Evolutionary conservation across 148 eudicot genomes (phyloP).

Genomic region (Rhododendron vialii): DNA sequence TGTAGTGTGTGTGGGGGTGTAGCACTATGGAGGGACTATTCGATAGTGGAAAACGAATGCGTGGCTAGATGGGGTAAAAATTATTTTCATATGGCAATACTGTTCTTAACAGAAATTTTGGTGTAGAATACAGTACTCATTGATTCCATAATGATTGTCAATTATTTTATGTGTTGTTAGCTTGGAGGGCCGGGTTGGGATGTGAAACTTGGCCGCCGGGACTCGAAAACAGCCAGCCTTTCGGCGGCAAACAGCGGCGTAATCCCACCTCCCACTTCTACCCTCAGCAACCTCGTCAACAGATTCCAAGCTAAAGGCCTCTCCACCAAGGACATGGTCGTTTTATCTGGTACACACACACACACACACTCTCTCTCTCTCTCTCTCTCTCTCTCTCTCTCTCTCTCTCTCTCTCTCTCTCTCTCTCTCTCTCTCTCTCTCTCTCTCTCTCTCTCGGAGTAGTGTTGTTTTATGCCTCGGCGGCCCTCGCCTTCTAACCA

Average conservation of each 20-base stretch:
- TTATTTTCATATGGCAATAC: background rate
- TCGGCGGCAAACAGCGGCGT: constrained; percentile 48
- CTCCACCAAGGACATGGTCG: constrained; percentile 57
- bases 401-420: background rate
- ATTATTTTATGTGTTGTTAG: constrained; percentile 17
- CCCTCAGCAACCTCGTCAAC: constrained; percentile 38
- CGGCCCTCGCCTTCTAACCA: background rate
- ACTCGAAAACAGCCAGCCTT: constrained; percentile 46
- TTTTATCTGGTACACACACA: constrained; percentile 45
- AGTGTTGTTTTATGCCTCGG: too few species aligned
- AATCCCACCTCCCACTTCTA: constrained; percentile 52
- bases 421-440: background rate
- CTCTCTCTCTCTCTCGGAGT: background rate
- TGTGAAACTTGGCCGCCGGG: constrained; percentile 61
- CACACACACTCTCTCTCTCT: background rate
- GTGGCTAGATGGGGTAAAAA: background rate
- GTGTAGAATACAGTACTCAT: background rate
- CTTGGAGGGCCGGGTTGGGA: constrained; percentile 64
- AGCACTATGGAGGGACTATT: background rate
- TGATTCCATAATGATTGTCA: background rate
- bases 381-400: background rate
- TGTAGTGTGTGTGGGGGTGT: background rate
- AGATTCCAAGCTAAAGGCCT: constrained; percentile 48
- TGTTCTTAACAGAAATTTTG: background rate
- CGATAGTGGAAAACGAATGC: background rate